Evolutionary conservation across 768 basidiomycete species (phyloP), one percentile per base, ranked within the genome.

Genomic region (Tulasnella sp.): DNA sequence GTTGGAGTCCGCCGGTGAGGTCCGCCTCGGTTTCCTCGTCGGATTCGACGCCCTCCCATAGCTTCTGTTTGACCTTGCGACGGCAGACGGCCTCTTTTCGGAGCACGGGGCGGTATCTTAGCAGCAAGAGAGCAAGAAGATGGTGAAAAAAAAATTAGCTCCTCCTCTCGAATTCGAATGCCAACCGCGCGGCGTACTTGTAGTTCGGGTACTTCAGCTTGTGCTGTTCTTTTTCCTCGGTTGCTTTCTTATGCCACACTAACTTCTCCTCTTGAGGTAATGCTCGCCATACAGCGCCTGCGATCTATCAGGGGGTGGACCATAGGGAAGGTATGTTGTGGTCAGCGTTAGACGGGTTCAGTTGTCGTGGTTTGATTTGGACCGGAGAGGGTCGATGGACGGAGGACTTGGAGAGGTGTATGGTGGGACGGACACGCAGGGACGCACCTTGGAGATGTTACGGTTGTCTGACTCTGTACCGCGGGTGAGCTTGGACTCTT

Each of bases 361-460:
- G 44, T 75, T 68, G 62, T 68, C 62, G 62, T 68, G 62, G 62
- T 68, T 68, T 68, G 62, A 68, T 68, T 68, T 68, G 62, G 62
- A 68, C 62, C 5, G 62, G 27, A 68, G 62, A 68, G 62, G 62
- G 62, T 68, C 62, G 62, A 18, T 68, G 62, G 80, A 71, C 24
- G 71, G 76, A 39, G 24, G 31, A 6, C 44, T 42, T 12, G 39
- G n/a, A 5, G 76, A 27, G 21, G 52, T 76, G 40, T 42, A 31
- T 40, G 36, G 71, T 40, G 10, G 10, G 14, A 38, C 56, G 10
- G 14, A 38, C 56, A 34, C 38, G 27, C n/a, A 10, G 21, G 46
- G 48, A 77, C 71, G 27, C 38, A 79, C 79, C 79, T 79, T 79
- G 72, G 74, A 75, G 52, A 79, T 79, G 56, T 79, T 79, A 36